phyloP scores from a whole-genome alignment of 805 yeast genomes.

The Sugiyamaella smithiae region DNA sequence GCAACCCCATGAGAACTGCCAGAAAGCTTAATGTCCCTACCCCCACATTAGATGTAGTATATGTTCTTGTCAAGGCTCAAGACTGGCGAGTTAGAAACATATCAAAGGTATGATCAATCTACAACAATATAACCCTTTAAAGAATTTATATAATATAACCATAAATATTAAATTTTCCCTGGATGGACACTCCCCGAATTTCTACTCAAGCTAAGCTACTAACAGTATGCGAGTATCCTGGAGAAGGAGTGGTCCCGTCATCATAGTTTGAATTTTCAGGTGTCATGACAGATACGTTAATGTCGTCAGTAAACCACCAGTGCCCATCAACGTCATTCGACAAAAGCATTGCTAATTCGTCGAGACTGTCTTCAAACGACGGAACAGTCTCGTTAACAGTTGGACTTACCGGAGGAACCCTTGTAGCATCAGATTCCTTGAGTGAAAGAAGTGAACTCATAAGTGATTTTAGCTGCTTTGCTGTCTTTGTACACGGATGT shows the following conservation, averaged over 20 bases:
- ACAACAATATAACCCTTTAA: background rate
- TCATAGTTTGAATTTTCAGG: background rate
- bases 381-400: background rate
- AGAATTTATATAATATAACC: background rate
- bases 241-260: background rate
- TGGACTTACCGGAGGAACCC: background rate
- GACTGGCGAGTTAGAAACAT: slow-evolving; percentile 15
- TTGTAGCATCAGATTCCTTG: background rate
- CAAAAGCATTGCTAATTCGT: slow-evolving; percentile 6
- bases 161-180: no score
- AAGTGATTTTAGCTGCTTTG: slow-evolving; percentile 10
- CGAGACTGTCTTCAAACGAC: background rate
- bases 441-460: slow-evolving; percentile 9
- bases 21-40: slow-evolving; percentile 45
- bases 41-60: slow-evolving; percentile 57
- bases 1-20: slow-evolving; percentile 56
- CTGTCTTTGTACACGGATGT: slow-evolving; percentile 8
- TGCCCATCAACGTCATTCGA: slow-evolving; percentile 1
- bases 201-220: background rate
- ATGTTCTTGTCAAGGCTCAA: slow-evolving; percentile 48
- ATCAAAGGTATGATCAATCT: slow-evolving; percentile 7
- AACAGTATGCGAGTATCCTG: background rate
- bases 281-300: background rate
- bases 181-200: background rate
- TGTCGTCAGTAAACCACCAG: slow-evolving; percentile 2